These are phyloP conservation scores for Calocera cornea DNA, from an alignment of 768 basidiomycete species.

Conservation along the genomic window DNA sequence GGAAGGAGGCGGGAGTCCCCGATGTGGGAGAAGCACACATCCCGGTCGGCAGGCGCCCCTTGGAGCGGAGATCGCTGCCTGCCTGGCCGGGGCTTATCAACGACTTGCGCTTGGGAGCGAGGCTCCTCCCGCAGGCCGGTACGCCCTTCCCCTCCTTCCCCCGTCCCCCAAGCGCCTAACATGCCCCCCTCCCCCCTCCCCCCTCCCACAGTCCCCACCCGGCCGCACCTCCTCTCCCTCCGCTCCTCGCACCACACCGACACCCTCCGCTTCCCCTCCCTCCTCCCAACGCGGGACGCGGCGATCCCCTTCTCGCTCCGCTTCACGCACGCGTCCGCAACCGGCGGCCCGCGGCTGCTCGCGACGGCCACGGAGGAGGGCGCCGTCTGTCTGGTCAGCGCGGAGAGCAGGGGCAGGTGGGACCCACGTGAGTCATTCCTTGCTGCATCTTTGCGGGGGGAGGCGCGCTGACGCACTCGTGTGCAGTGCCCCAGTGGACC, in stretches of 20 bases:
- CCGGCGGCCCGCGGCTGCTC: background rate
- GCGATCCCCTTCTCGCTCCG: background rate
- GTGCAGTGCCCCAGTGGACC: background rate
- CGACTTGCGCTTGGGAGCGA: background rate
- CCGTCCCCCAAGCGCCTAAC: background rate
- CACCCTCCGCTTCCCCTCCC: background rate
- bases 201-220: background rate
- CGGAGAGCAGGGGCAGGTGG: background rate
- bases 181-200: background rate
- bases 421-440: background rate
- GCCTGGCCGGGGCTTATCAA: background rate
- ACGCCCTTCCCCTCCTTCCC: background rate
- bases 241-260: slow-evolving; percentile 2
- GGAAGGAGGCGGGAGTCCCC: background rate
- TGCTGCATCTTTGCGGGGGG: background rate
- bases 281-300: background rate
- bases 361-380: background rate
- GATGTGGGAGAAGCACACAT: no score
- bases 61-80: background rate
- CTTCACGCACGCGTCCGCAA: background rate
- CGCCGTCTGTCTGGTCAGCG: background rate
- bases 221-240: background rate
- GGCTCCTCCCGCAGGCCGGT: background rate
- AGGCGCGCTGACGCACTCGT: background rate
- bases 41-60: background rate